Percentiles rank a stretch among this genome's conserved stretches.
Conservation (phyloP, 805 yeast species). For the Komagataella phaffii region DNA sequence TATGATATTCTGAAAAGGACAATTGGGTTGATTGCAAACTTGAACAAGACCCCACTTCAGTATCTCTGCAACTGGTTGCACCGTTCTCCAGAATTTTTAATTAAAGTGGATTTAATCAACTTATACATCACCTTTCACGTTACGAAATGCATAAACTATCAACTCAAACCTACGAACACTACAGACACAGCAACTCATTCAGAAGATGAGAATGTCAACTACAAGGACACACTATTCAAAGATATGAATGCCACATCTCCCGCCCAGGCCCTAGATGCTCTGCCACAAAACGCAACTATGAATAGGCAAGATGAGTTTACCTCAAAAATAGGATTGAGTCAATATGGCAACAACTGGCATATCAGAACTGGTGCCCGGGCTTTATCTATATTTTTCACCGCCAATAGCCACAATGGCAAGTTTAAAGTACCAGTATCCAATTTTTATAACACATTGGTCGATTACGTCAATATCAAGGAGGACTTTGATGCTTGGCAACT, state of each 20-base stretch:
- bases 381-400: slow-evolving; percentile 38
- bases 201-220: slow-evolving; percentile 16
- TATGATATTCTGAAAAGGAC: slow-evolving; percentile 59
- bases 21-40: slow-evolving; percentile 52
- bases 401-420: slow-evolving; percentile 26
- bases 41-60: slow-evolving; percentile 23
- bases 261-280: not conserved
- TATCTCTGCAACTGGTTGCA: slow-evolving; percentile 43
- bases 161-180: slow-evolving; percentile 5
- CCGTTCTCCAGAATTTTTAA: slow-evolving; percentile 27
- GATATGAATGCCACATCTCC: not conserved
- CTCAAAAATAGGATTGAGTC: slow-evolving; percentile 27
- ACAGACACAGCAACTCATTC: slow-evolving; percentile 3
- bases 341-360: slow-evolving; percentile 78
- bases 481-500: slow-evolving; percentile 84
- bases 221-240: slow-evolving; percentile 11
- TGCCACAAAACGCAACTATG: not conserved
- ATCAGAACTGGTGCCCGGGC: slow-evolving; percentile 51
- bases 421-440: slow-evolving; percentile 21
- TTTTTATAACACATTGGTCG: slow-evolving; percentile 75
- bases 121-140: slow-evolving; percentile 70
- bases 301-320: not conserved
- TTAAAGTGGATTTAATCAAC: slow-evolving; percentile 56
- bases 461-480: slow-evolving; percentile 57
- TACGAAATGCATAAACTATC: slow-evolving; percentile 31